Evolutionary conservation across 306 rosid species (phyloP).

Genomic region (Betula pendula): DNA sequence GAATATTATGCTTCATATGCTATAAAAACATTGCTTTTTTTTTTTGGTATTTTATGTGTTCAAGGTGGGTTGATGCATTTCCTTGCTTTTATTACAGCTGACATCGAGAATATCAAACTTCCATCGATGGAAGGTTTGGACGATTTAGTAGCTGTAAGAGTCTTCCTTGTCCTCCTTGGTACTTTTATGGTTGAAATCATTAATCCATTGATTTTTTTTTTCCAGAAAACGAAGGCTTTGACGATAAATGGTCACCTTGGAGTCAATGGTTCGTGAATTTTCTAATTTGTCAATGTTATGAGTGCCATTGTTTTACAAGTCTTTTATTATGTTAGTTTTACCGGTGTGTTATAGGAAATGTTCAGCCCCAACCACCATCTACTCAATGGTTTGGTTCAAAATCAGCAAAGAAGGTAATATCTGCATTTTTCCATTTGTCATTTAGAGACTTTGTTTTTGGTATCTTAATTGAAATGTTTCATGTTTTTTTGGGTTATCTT

Average conservation of each 20-base stretch:
- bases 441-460: neutral
- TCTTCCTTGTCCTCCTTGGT: constrained; percentile 4
- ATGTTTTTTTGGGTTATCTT: neutral
- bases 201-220: constrained; percentile 13
- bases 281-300: neutral
- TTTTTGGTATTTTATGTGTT: neutral
- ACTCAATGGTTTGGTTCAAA: constrained; percentile 58
- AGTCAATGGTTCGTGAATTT: constrained; percentile 51
- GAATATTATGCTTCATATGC: constrained; percentile 3
- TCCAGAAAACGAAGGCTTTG: constrained; percentile 57
- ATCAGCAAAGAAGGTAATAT: constrained; percentile 64
- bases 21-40: neutral
- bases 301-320: constrained; percentile 11
- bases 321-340: constrained; percentile 17
- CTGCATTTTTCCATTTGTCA: neutral
- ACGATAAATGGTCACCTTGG: constrained; percentile 32
- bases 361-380: constrained; percentile 46
- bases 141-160: constrained; percentile 56
- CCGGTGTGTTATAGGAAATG: constrained; percentile 34
- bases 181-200: constrained; percentile 11
- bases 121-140: constrained; percentile 81
- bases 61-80: constrained; percentile 12
- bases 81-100: constrained; percentile 40
- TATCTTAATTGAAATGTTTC: neutral
- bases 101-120: constrained; percentile 62